Conservation (phyloP, 164 flowering plant species). For the Akebia trifoliata region DNA sequence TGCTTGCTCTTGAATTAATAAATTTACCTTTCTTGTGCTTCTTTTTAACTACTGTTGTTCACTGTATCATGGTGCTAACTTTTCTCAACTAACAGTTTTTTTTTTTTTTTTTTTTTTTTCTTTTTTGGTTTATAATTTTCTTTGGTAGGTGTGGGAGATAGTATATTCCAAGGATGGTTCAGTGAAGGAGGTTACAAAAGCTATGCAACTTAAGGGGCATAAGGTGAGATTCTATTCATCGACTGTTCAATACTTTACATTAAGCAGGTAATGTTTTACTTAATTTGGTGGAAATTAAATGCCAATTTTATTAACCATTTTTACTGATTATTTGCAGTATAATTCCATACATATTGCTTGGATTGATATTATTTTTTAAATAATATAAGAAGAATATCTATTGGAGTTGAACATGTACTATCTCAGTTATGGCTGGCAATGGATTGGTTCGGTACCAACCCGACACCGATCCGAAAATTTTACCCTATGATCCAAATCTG, state of each 20-base stretch:
- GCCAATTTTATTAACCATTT: neutral
- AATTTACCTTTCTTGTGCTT: neutral
- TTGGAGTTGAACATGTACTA: neutral
- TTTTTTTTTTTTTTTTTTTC: neutral
- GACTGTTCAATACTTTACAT: neutral
- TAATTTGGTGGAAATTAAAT: neutral
- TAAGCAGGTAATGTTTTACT: neutral
- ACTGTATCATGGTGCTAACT: neutral
- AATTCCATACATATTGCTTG: too few relatives aligned
- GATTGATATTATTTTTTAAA: too few relatives aligned
- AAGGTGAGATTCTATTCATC: constrained; percentile 41
- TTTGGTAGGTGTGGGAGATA: constrained; percentile 88
- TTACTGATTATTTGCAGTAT: too few relatives aligned
- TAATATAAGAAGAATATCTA: neutral
- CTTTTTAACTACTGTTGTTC: neutral
- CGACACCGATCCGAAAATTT: too few relatives aligned
- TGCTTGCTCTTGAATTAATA: neutral
- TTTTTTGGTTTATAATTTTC: constrained; percentile 1
- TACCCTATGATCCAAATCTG: too few relatives aligned
- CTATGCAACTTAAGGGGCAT: constrained; percentile 98
- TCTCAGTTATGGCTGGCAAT: neutral
- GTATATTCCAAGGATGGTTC: constrained; percentile 91
- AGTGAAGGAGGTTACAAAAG: constrained; percentile 76
- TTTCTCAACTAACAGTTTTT: neutral
- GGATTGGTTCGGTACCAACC: too few relatives aligned